Percentiles rank a stretch among this genome's conserved stretches.
These are phyloP conservation scores for Gossypium rotundifolium DNA, from an alignment of 345 rosid species.

Conservation along the genomic window DNA sequence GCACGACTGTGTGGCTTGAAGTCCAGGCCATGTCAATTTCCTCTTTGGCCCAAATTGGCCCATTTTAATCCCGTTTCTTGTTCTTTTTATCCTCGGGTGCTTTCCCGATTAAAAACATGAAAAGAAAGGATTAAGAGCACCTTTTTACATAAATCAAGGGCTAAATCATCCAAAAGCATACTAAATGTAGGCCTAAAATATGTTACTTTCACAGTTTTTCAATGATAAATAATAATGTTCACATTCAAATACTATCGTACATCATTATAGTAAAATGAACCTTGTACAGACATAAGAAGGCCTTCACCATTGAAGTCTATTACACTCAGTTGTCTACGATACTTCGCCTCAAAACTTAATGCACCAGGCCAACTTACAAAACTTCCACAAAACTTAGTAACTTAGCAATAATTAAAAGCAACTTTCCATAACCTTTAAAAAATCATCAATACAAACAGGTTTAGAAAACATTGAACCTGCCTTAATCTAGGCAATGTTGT, in stretches of 20 bases:
- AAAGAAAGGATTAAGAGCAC: too few species aligned
- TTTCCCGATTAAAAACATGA: too few species aligned
- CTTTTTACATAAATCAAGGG: too few species aligned
- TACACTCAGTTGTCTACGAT: background rate
- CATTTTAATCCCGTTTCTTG: too few species aligned
- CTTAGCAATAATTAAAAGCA: background rate
- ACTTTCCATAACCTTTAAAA: background rate
- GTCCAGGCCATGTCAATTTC: too few species aligned
- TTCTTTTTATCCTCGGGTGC: too few species aligned
- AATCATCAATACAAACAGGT: background rate
- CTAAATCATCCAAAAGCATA: too few species aligned
- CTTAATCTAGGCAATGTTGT: background rate
- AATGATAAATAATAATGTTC: background rate
- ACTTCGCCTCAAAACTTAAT: background rate
- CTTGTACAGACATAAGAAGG: background rate
- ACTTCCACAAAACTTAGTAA: background rate
- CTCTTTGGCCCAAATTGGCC: too few species aligned
- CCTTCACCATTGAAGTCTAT: background rate
- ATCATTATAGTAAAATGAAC: background rate
- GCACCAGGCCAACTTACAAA: background rate
- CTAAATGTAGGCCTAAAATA: too few species aligned
- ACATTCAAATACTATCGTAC: background rate
- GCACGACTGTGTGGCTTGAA: too few species aligned
- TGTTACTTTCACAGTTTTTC: too few species aligned
- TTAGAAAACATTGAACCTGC: background rate